Conservation (phyloP, 2,329 filamentous ascomycete species). For the Aspergillaceae sp. region DNA sequence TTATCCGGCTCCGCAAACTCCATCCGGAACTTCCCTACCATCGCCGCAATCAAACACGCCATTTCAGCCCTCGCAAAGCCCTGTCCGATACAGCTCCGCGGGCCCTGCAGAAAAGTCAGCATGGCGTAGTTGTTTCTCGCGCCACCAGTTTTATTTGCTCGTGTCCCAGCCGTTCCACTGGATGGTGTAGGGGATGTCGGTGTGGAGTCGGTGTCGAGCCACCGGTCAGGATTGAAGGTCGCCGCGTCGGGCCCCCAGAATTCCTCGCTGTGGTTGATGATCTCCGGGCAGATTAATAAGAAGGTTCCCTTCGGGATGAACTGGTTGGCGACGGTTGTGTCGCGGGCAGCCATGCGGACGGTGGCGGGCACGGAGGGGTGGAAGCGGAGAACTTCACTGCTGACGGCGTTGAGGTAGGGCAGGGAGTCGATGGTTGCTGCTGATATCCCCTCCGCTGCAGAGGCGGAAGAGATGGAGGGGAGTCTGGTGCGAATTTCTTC, state of each 20-base stretch:
- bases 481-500: constrained; percentile 57
- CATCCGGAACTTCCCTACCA: constrained; percentile 64
- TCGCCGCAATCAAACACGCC: constrained; percentile 67
- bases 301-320: constrained; percentile 62
- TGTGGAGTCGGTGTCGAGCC: constrained; percentile 41
- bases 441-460: constrained; percentile 23
- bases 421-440: constrained; percentile 56
- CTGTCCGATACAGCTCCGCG: constrained; percentile 75
- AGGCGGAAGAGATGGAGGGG: constrained; percentile 49
- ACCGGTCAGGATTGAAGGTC: constrained; percentile 71
- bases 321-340: constrained; percentile 58
- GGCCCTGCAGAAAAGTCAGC: constrained; percentile 78
- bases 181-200: no score
- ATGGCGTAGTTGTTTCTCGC: constrained; percentile 68
- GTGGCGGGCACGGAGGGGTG: constrained; percentile 65
- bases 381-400: constrained; percentile 67
- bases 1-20: constrained; percentile 54
- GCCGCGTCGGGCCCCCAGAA: constrained; percentile 71
- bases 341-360: constrained; percentile 53
- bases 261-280: constrained; percentile 58
- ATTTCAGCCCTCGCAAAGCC: constrained; percentile 77
- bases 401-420: constrained; percentile 71
- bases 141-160: constrained; percentile 54
- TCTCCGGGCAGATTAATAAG: constrained; percentile 56
- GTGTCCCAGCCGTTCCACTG: not conserved